Evolutionary conservation across 164 flowering plant genomes (phyloP).

Genomic region (Houttuynia cordata): DNA sequence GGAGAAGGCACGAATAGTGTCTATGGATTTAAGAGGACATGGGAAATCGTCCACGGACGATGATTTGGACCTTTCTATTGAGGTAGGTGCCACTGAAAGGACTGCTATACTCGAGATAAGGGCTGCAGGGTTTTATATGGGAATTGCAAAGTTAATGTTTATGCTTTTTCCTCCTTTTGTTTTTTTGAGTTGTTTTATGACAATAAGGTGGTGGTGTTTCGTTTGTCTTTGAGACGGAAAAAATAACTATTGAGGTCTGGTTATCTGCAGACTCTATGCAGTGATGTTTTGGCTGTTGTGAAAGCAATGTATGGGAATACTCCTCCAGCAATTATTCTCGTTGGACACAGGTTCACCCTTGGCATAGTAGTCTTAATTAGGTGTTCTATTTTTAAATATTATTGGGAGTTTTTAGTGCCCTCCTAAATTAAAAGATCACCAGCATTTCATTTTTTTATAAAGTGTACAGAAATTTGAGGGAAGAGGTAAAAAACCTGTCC

Average conservation of each 20-base stretch:
- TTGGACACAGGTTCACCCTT: conserved; percentile 86
- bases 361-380: neutral
- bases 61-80: conserved; percentile 75
- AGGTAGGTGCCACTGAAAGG: conserved; percentile 28
- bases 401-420: neutral
- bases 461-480: too few species aligned
- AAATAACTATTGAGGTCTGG: conserved; percentile 1
- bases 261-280: conserved; percentile 67
- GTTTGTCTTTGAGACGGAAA: neutral
- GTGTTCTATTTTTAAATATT: neutral
- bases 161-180: neutral
- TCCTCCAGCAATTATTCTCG: conserved; percentile 87
- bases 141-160: neutral
- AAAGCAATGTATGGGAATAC: conserved; percentile 82
- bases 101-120: neutral
- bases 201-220: neutral
- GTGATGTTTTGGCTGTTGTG: conserved; percentile 75
- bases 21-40: conserved; percentile 95
- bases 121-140: neutral
- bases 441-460: too few species aligned
- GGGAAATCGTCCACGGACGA: conserved; percentile 76
- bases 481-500: too few species aligned
- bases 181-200: neutral
- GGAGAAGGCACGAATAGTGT: conserved; percentile 79
- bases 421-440: neutral